Base-by-base conservation (phyloP, 768 basidiomycete species). In the Pleurotus salmoneostramineus region DNA sequence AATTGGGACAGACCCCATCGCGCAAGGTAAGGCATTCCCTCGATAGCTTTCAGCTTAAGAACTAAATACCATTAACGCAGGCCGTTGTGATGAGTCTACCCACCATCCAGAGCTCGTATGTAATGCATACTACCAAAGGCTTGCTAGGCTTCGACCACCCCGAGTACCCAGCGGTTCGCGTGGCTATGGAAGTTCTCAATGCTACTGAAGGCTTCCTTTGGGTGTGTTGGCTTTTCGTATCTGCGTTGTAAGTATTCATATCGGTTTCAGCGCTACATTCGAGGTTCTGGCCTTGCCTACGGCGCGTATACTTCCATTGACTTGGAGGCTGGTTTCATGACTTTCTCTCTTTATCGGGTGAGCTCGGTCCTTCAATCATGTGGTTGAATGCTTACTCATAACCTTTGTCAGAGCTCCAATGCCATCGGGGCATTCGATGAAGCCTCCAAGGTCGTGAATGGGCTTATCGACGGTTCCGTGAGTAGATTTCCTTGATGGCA, bases 181-280 rank as follows among this genome's bases (percentile, higher is more conserved):
- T 98, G n/a, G 87, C 95, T 3, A 72, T 86, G 2, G 91, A 95
- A 63, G 84, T 94, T 12, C 76, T 99, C 51, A 97, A 97, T 63
- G 95, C 93, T 10, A 86, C 93, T 7, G 97, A 98, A 75, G 91
- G 93, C 62, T 97, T 88, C 69, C 83, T 98, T 57, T 98, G 96
- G 96, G 91, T 93, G 59, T 37, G 0, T 37, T n/a, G 46, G 12
- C 50, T n/a, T 32, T 56, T 17, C 12, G 17, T n/a, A 8, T 52
- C 14, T 6, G 8, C 11, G 45, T 21, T 4, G 5, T 14, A 34
- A 10, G 5, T 27, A 17, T 0, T n/a, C 36, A 46, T n/a, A 40
- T 15, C 2, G 12, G 15, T 36, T 61, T 1, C 60, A 92, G 89
- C 84, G 88, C 27, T 90, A 88, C 60, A 93, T 99, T 60, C 88